phyloP scores from a whole-genome alignment of 1,284 basidiomycete genomes.

The Cryptococcus sp. region DNA sequence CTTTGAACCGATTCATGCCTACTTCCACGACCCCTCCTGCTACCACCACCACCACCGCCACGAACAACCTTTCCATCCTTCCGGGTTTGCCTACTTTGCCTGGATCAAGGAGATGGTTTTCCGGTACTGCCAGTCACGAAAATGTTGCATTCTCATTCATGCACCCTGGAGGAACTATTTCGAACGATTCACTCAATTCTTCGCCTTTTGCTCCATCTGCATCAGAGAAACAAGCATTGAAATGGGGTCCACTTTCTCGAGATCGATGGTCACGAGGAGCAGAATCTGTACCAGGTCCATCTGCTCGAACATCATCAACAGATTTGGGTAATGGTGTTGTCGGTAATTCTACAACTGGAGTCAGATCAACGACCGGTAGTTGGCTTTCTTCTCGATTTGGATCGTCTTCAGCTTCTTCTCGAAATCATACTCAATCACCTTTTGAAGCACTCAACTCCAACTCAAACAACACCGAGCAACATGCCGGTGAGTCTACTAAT shows the following conservation, averaged over 20 bases:
- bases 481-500: neutral
- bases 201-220: constrained; percentile 43
- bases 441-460: neutral
- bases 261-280: constrained; percentile 16
- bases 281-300: neutral
- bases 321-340: constrained; percentile 1
- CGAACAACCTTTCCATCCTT: neutral
- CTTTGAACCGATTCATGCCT: neutral
- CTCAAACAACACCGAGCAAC: neutral
- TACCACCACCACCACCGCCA: neutral
- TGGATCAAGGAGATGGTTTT: constrained; percentile 38
- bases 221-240: constrained; percentile 42
- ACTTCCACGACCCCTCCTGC: neutral
- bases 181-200: constrained; percentile 36
- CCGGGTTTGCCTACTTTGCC: constrained; percentile 18
- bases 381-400: neutral
- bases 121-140: constrained; percentile 26
- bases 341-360: neutral
- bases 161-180: constrained; percentile 26
- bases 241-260: constrained; percentile 39
- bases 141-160: constrained; percentile 26
- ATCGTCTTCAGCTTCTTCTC: neutral
- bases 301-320: neutral
- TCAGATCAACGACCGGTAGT: neutral
- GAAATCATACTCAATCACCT: neutral